Evolutionary conservation across 164 flowering plant genomes (phyloP).

Genomic region (Paratinospora sagittata): DNA sequence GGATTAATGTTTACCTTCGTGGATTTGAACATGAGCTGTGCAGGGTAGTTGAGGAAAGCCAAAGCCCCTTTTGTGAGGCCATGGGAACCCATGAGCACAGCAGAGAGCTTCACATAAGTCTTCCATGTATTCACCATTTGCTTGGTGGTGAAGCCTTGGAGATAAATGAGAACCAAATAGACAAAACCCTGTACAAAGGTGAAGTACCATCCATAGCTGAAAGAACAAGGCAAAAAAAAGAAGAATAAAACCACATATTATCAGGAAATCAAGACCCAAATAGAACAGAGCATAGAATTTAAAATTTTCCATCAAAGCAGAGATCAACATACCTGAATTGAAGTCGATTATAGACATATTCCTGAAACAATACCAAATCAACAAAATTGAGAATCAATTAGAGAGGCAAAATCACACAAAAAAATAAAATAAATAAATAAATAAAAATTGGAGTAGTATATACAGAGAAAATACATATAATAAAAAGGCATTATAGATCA

Average conservation of each 20-base stretch:
- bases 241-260: constrained; percentile 8
- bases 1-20: constrained; percentile 51
- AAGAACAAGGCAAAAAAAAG: constrained; percentile 13
- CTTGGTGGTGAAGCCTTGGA: constrained; percentile 80
- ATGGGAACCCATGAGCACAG: constrained; percentile 88
- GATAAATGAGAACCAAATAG: constrained; percentile 52
- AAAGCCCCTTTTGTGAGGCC: constrained; percentile 89
- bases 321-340: constrained; percentile 52
- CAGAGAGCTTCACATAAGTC: constrained; percentile 73
- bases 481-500: neutral
- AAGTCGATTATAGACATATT: constrained; percentile 77
- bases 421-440: no score
- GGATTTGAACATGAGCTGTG: constrained; percentile 94
- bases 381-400: neutral
- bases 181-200: constrained; percentile 89
- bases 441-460: no score
- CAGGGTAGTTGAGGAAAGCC: constrained; percentile 89
- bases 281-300: neutral
- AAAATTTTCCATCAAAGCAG: neutral
- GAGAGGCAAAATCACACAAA: constrained; percentile 1
- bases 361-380: constrained; percentile 36
- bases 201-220: constrained; percentile 96
- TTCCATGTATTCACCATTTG: constrained; percentile 90
- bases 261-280: neutral
- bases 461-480: neutral